Evolutionary conservation across 345 rosid species (phyloP), one percentile per base, ranked within the genome.

Genomic region (Capsella bursapastoris): DNA sequence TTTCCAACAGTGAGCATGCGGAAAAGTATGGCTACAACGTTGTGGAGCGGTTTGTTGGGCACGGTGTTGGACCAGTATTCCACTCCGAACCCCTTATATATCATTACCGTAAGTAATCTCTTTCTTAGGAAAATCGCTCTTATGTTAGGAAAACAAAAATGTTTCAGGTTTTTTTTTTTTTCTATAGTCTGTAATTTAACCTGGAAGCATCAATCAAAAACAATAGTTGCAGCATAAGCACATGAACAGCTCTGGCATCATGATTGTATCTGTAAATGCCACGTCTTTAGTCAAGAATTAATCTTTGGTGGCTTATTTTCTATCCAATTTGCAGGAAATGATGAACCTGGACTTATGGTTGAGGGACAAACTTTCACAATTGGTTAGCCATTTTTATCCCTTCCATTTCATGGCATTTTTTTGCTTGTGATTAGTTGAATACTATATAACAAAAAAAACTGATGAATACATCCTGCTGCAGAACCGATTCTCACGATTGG

Each of bases 21-120:
- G 95, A 94, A 77, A 94, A 86, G 79, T 87, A 79, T 52, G 97
- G 96, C 37, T 94, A 34, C 58, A 86, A 87, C 12, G 97, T 91
- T 15, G 98, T 91, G 64, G 98, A 94, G 67, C 95, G 95, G 44
- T 94, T 94, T 79, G 98, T 91, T 68, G 96, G 98, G 73, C 98
- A 94, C 58, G 98, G 97, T 32, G 93, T 94, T 0, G 97, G 98
- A 57, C 84, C 86, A 7, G 62, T 88, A 6, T 91, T 88, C 74
- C 97, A 94, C 75, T 94, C 96, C 6, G 88, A 90, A 66, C 98
- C 98, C 43, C 70, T 90, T 41, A 94, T 91, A 60, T 52, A 86
- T 53, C 98, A 91, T 81, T 81, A 87, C 57, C 87, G 98, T 90
- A 80, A 91, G 95, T 71, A 59, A 35, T 67, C 51, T 63, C 60